These are phyloP conservation scores for Cordyceps tenuipes DNA, from an alignment of 2,329 filamentous ascomycete genomes.

Conservation along the genomic window DNA sequence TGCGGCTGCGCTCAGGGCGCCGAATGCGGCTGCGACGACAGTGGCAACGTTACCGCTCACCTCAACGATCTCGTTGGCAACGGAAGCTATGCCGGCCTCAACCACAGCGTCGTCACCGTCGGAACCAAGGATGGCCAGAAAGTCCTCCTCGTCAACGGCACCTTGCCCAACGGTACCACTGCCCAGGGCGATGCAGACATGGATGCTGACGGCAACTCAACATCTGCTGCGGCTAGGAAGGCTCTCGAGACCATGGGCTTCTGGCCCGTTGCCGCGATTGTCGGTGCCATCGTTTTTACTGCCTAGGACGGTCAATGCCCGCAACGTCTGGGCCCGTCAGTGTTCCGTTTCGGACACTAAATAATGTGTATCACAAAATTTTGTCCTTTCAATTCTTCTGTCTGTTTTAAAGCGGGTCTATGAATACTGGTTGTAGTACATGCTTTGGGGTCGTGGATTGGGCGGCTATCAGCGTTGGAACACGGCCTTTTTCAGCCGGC, in stretches of 20 bases:
- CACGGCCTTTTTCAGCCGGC: background rate
- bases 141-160: constrained; percentile 68
- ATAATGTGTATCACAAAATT: constrained; percentile 1
- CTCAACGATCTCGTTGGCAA: constrained; percentile 57
- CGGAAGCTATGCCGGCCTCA: constrained; percentile 49
- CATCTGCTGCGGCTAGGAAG: constrained; percentile 23
- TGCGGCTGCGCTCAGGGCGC: constrained; percentile 43
- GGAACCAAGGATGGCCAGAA: constrained; percentile 53
- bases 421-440: background rate
- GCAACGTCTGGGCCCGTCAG: background rate
- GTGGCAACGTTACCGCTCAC: constrained; percentile 45
- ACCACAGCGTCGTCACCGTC: constrained; percentile 55
- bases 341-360: background rate
- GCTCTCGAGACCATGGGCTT: constrained; percentile 35
- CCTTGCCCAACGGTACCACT: constrained; percentile 59
- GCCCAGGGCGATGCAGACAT: constrained; percentile 26
- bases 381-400: background rate
- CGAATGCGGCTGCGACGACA: constrained; percentile 62
- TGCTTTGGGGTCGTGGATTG: background rate
- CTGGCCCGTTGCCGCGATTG: constrained; percentile 41
- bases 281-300: constrained; percentile 36
- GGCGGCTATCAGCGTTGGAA: background rate
- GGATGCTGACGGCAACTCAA: constrained; percentile 33
- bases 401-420: background rate
- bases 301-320: constrained; percentile 21